Base-by-base conservation (phyloP, 768 basidiomycete genomes). In the Kwoniella bestiolae region DNA sequence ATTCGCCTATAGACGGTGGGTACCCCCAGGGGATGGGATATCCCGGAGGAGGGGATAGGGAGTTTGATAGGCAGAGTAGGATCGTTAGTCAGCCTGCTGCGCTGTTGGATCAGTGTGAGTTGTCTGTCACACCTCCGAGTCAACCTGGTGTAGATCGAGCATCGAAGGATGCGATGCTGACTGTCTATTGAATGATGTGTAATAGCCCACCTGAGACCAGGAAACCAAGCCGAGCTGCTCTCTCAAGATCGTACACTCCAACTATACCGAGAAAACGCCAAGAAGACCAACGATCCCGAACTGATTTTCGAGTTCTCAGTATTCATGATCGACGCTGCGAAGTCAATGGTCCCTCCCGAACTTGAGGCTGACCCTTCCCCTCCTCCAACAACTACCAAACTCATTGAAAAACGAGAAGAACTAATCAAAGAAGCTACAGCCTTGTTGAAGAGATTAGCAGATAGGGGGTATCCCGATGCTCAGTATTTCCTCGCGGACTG, bases 401-500 rank as follows among this genome's bases (percentile, higher is more conserved):
- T 69, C 35, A 73, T 73, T 18, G 78, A 79, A 45, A 76, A 76
- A 62, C 47, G 75, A 38, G 94, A 97, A 59, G 92, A 91, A 68
- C 86, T 97, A 78, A 83, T 94, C 71, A 87, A 88, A 53, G 96
- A 98, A 82, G 94, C 95, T 3, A 91, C 87, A 8, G 82, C 85
- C 0, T 85, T 98, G 45, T 87, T 99, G 65, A 94, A 94, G 78
- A 88, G 90, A 32, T 87, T 95, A 60, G 95, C 95, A 1, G 93
- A 96, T 81, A 85, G 95, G 56, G 95, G 96, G 0, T 94, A 97
- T 79, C 89, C 92, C 53, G 87, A 92, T 67, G 91, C 93, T 1
- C 95, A 97, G 80, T 98, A 96, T 83, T 97, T 96, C 83, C 87
- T 99, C 67, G 96, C 94, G 7, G 95, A 99, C 83, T 97, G 95